Evolutionary conservation across 2,329 filamentous ascomycete species (phyloP).

Genomic region (Pyrenochaeta sp.): DNA sequence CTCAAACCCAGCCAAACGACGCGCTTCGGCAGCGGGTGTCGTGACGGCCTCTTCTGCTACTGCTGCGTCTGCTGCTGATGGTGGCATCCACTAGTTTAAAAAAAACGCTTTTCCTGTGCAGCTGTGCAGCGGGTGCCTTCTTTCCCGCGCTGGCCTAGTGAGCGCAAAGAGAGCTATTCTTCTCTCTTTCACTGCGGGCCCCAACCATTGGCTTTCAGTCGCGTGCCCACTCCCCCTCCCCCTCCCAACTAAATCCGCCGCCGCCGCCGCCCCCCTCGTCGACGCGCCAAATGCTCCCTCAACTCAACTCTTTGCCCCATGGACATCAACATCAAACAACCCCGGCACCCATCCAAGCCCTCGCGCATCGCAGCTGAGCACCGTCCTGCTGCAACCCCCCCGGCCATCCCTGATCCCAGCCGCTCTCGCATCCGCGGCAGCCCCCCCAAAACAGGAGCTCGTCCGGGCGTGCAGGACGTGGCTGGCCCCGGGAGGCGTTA

Average conservation of each 20-base stretch:
- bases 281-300: background rate
- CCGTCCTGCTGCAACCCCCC: no score
- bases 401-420: conserved; percentile 40
- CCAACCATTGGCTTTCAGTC: background rate
- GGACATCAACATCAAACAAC: no score
- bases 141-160: background rate
- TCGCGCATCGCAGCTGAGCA: background rate
- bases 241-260: no score
- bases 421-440: conserved; percentile 36
- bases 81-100: no score
- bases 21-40: background rate
- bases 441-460: conserved; percentile 35
- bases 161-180: no score
- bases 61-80: no score
- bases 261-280: no score
- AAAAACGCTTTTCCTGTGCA: background rate
- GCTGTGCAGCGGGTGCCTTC: background rate
- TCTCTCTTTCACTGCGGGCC: no score
- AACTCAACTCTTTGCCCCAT: background rate
- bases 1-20: background rate
- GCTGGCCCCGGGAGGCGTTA: conserved; percentile 42
- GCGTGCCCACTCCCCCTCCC: no score
- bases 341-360: conserved; percentile 1
- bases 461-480: conserved; percentile 44
- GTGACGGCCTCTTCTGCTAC: no score